Evolutionary conservation across 2,329 filamentous ascomycete genomes (phyloP).

Genomic region (Leptodontidium sp.): DNA sequence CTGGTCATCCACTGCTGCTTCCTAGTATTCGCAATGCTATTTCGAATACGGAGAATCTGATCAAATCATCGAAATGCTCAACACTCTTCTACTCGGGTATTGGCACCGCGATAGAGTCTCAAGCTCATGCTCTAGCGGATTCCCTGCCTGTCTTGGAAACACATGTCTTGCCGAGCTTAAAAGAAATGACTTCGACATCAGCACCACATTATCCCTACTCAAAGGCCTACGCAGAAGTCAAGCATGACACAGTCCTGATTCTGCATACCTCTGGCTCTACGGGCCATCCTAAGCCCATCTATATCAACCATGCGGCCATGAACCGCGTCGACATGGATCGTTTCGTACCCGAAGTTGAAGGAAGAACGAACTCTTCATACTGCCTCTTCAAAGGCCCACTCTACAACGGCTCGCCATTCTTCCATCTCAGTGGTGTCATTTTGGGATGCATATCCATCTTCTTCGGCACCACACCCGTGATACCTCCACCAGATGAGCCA

Average conservation of each 20-base stretch:
- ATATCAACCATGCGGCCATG: slow-evolving; percentile 19
- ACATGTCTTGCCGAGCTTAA: slow-evolving; percentile 37
- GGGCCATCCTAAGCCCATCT: slow-evolving; percentile 52
- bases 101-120: slow-evolving; percentile 16
- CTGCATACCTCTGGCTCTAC: slow-evolving; percentile 55
- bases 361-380: not conserved
- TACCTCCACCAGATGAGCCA: slow-evolving; percentile 23
- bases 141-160: slow-evolving; percentile 19
- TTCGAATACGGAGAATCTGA: slow-evolving; percentile 32
- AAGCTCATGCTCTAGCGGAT: slow-evolving; percentile 17
- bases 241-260: slow-evolving; percentile 51
- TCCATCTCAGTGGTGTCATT: slow-evolving; percentile 35
- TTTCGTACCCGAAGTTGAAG: not conserved
- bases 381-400: not conserved
- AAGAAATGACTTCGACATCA: slow-evolving; percentile 42
- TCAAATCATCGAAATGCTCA: slow-evolving; percentile 30
- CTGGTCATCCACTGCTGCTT: slow-evolving; percentile 33
- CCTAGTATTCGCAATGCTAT: slow-evolving; percentile 35
- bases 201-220: slow-evolving; percentile 42
- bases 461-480: slow-evolving; percentile 21
- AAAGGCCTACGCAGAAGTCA: slow-evolving; percentile 48
- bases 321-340: slow-evolving; percentile 18
- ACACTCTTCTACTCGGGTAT: slow-evolving; percentile 31
- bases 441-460: slow-evolving; percentile 14
- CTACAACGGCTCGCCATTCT: slow-evolving; percentile 26